Percentiles rank a stretch among this genome's conserved stretches.
Conservation (phyloP, 345 rosid species). For the Dipteronia sinensis region DNA sequence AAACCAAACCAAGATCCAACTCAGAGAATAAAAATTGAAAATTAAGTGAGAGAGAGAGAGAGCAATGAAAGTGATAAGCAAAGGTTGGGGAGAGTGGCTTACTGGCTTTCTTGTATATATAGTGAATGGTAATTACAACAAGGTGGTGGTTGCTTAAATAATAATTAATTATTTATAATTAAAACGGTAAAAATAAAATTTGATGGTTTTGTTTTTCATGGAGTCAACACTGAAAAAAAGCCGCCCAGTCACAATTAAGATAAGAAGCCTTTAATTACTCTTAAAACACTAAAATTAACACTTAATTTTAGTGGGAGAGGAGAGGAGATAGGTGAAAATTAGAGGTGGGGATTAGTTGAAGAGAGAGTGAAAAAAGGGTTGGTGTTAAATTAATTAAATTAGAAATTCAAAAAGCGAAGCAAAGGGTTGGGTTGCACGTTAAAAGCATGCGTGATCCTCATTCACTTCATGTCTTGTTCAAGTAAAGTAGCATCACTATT, state of each 20-base stretch:
- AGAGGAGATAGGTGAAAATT: slow-evolving; percentile 18
- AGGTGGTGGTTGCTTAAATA: slow-evolving; percentile 40
- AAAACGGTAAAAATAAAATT: neutral
- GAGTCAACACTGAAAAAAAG: slow-evolving; percentile 29
- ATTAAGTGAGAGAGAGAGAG: slow-evolving; percentile 15
- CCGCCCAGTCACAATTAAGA: slow-evolving; percentile 30
- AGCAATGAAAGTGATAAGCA: slow-evolving; percentile 9
- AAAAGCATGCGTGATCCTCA: slow-evolving; percentile 34
- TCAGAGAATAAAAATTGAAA: slow-evolving; percentile 12
- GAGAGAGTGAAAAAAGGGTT: slow-evolving; percentile 17
- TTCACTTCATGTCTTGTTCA: slow-evolving; percentile 39
- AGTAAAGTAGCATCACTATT: slow-evolving; percentile 26
- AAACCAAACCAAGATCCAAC: neutral
- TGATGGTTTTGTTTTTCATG: neutral
- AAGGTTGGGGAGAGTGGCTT: slow-evolving; percentile 39
- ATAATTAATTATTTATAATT: neutral
- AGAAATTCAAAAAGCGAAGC: slow-evolving; percentile 30
- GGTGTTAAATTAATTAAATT: too few relatives aligned
- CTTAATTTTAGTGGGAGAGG: too few relatives aligned
- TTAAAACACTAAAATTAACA: slow-evolving; percentile 2
- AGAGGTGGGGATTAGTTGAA: slow-evolving; percentile 17
- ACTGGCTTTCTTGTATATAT: slow-evolving; percentile 28
- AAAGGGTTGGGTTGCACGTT: slow-evolving; percentile 28
- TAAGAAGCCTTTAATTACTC: neutral
- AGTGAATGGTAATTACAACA: slow-evolving; percentile 37